Evolutionary conservation across 1,139 yeast genomes (phyloP), one percentile per base, ranked within the genome.

Genomic region (Torulaspora pretoriensis): DNA sequence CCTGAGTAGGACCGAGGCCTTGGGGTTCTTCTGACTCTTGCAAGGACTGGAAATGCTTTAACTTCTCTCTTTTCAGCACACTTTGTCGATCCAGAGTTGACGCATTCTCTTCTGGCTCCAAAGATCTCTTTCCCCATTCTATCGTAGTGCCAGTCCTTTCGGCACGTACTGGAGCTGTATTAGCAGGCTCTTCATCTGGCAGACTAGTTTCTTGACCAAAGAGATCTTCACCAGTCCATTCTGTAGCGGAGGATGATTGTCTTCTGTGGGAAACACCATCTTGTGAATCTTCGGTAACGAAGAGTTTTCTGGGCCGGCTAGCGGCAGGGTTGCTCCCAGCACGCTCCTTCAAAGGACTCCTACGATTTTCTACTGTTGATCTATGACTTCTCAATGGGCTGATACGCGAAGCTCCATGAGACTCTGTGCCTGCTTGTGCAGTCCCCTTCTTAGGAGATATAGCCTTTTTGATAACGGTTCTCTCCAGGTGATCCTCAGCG

Each of bases 1-100:
- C 47, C 44, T 68, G 72, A 0, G 72, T 69, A 3, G 71, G 72
- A 0, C 72, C 72, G 8, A 68, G 42, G n/a, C 50, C 56, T n/a
- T 35, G 42, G 19, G 25, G 12, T 36, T 39, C 19, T 41, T 39
- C 16, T 39, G 36, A 39, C 39, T 48, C 33, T 12, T 33, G 42
- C 30, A 44, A 27, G 5, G 45, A 43, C 32, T 53, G 52, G 32
- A 64, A 30, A 24, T 59, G 62, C 45, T 55, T 56, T 14, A 46
- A 35, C 30, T 59, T 62, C 7, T 64, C 66, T 30, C 54, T 58
- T 43, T 55, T 55, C 17, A 64, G 45, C 6, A 64, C 45, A 31
- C 54, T 51, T 17, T 49, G 50, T 42, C 56, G 54, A 25, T 57
- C 57, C 35, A 53, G 12, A 27, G 39, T 29, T 33, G 43, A 24